These are phyloP conservation scores for Geotrichum siamense DNA, from an alignment of 1,139 yeast genomes.

Conservation along the genomic window DNA sequence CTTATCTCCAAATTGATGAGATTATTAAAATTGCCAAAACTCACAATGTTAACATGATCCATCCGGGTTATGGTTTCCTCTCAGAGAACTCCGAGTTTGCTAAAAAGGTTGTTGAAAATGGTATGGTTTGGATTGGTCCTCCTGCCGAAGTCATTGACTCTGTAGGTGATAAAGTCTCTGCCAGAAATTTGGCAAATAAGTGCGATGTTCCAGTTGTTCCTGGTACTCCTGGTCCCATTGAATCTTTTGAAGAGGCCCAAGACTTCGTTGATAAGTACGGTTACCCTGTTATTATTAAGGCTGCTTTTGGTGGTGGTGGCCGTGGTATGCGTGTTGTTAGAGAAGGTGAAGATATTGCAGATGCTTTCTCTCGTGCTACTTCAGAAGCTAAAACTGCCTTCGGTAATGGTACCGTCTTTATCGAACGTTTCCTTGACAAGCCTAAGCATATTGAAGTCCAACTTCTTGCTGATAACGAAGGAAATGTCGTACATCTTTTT, in stretches of 20 bases:
- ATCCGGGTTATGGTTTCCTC: conserved; percentile 96
- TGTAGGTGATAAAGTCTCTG: conserved; percentile 98
- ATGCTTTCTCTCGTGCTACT: conserved; percentile 89
- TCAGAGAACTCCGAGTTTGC: conserved; percentile 96
- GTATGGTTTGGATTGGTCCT: conserved; percentile 97
- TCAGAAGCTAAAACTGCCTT: conserved; percentile 92
- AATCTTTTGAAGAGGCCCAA: conserved; percentile 65
- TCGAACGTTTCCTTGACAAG: conserved; percentile 87
- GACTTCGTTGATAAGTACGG: conserved; percentile 78
- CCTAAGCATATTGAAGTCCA: conserved; percentile 99
- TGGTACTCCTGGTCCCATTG: conserved; percentile 97
- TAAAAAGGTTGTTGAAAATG: conserved; percentile 78
- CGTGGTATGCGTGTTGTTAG: conserved; percentile 99
- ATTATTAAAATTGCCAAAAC: conserved; percentile 82
- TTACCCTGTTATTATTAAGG: conserved; percentile 93
- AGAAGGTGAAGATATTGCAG: conserved; percentile 88
- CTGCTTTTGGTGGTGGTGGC: conserved; percentile 99
- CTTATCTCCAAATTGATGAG: conserved; percentile 93
- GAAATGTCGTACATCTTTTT: conserved; percentile 89
- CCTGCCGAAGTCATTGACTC: conserved; percentile 79
- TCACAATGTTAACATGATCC: conserved; percentile 91
- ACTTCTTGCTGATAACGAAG: conserved; percentile 86
- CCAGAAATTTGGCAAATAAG: conserved; percentile 74
- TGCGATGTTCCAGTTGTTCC: conserved; percentile 93
- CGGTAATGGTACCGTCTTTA: conserved; percentile 97